Percentiles rank a stretch among this genome's conserved stretches.
phyloP scores from a whole-genome alignment of 139 green algal genomes.

The Edaphochlamys debaryana region DNA sequence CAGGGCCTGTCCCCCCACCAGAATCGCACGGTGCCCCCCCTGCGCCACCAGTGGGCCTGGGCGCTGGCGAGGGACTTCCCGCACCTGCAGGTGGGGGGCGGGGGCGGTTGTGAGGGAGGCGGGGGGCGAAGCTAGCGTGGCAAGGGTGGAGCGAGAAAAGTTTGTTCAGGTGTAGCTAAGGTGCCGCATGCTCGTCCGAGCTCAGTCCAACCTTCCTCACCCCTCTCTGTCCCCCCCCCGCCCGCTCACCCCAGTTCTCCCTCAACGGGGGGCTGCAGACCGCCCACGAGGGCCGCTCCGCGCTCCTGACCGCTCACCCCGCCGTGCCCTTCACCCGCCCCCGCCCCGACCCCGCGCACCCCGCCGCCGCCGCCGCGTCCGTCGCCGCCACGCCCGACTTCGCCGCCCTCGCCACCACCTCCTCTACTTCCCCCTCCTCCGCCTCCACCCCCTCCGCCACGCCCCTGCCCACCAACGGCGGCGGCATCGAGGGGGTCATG shows the following conservation, averaged over 20 bases:
- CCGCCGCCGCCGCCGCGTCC: background rate
- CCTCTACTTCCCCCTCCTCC: no score
- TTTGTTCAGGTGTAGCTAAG: conserved; percentile 38
- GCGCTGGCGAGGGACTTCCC: conserved; percentile 92
- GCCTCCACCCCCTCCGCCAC: background rate
- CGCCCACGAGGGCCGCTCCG: conserved; percentile 53
- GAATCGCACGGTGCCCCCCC: conserved; percentile 91
- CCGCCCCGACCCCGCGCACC: background rate
- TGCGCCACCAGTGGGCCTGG: conserved; percentile 88
- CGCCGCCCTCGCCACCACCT: background rate
- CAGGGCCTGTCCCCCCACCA: conserved; percentile 86
- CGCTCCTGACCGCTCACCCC: conserved; percentile 34
- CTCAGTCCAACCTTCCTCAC: no score
- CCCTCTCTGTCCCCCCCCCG: background rate
- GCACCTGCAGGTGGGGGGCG: conserved; percentile 80
- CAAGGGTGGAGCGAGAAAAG: no score
- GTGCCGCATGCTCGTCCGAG: no score
- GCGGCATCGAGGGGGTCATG: conserved; percentile 89
- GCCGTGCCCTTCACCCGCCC: conserved; percentile 15
- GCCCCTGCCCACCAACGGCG: background rate
- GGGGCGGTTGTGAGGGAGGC: conserved; percentile 29
- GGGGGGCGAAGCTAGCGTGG: no score
- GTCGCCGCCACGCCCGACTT: background rate
- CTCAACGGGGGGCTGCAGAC: conserved; percentile 64
- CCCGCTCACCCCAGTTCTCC: conserved; percentile 38